A percentile compares a stretch with the other conserved stretches of the same genome.
Evolutionary conservation across 768 basidiomycete genomes (phyloP).

Genomic region (Saitozyma podzolica): DNA sequence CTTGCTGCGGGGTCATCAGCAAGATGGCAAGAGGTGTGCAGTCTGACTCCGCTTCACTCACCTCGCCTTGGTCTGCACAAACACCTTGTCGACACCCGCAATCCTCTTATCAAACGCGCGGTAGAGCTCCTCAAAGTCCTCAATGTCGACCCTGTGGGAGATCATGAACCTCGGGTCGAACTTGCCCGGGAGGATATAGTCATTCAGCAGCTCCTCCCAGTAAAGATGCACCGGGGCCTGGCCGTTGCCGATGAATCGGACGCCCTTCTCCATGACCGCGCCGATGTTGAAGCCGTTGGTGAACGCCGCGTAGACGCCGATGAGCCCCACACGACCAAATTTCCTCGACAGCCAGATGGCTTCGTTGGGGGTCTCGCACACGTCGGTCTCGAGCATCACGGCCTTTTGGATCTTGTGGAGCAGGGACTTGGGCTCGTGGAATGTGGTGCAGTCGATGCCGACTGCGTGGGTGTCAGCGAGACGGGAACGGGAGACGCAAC

Average conservation of each 20-base stretch:
- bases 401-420: conserved; percentile 69
- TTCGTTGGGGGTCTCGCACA: conserved; percentile 65
- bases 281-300: conserved; percentile 64
- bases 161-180: conserved; percentile 63
- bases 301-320: conserved; percentile 68
- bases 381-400: conserved; percentile 74
- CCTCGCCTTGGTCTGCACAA: conserved; percentile 67
- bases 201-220: conserved; percentile 69
- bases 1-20: conserved; percentile 23
- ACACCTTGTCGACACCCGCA: conserved; percentile 68
- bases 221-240: conserved; percentile 74
- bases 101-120: conserved; percentile 63
- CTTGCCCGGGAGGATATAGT: conserved; percentile 64
- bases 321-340: conserved; percentile 59
- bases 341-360: conserved; percentile 58
- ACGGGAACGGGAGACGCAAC: not conserved
- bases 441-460: conserved; percentile 55
- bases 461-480: conserved; percentile 14
- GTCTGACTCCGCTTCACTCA: conserved; percentile 13
- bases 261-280: conserved; percentile 74
- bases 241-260: conserved; percentile 70
- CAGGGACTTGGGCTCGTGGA: conserved; percentile 69
- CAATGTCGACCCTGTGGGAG: conserved; percentile 55
- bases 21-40: not conserved
- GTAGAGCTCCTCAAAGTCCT: conserved; percentile 66